These are phyloP conservation scores for Crassisporium funariophilum DNA, from an alignment of 768 basidiomycete species.

Conservation along the genomic window DNA sequence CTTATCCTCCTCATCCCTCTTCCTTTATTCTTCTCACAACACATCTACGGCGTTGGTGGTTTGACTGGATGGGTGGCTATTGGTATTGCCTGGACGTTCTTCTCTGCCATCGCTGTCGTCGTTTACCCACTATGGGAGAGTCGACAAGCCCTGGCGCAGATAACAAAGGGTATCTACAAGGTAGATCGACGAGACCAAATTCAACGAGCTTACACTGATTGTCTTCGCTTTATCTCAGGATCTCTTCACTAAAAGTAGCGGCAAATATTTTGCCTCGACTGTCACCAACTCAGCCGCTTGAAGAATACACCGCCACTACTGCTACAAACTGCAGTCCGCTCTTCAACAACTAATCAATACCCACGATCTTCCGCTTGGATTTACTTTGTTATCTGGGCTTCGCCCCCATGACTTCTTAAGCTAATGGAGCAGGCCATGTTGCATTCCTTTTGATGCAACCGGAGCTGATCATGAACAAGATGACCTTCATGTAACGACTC, in stretches of 20 bases:
- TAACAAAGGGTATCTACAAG: slow-evolving; percentile 64
- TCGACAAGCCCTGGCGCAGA: slow-evolving; percentile 60
- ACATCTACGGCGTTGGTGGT: slow-evolving; percentile 64
- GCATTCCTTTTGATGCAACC: too few species aligned
- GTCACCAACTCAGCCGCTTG: slow-evolving; percentile 9
- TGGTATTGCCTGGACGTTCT: slow-evolving; percentile 84
- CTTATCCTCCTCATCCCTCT: slow-evolving; percentile 79
- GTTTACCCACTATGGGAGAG: slow-evolving; percentile 89
- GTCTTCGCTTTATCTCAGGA: slow-evolving; percentile 23
- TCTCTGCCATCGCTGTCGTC: slow-evolving; percentile 74
- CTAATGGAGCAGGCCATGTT: too few species aligned
- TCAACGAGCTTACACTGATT: not conserved
- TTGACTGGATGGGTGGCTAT: slow-evolving; percentile 81
- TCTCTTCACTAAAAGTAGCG: slow-evolving; percentile 33
- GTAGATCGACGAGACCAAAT: slow-evolving; percentile 35
- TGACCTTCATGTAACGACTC: too few species aligned
- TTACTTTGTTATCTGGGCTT: too few species aligned
- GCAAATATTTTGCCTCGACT: slow-evolving; percentile 27
- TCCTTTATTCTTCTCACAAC: slow-evolving; percentile 82
- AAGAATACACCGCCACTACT: too few species aligned
- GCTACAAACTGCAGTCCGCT: too few species aligned
- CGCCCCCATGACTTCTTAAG: too few species aligned
- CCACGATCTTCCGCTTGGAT: too few species aligned
- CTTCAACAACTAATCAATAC: too few species aligned
- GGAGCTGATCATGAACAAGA: too few species aligned